Conservation (phyloP, 805 yeast species). For the Nakazawaea wickerhamii region DNA sequence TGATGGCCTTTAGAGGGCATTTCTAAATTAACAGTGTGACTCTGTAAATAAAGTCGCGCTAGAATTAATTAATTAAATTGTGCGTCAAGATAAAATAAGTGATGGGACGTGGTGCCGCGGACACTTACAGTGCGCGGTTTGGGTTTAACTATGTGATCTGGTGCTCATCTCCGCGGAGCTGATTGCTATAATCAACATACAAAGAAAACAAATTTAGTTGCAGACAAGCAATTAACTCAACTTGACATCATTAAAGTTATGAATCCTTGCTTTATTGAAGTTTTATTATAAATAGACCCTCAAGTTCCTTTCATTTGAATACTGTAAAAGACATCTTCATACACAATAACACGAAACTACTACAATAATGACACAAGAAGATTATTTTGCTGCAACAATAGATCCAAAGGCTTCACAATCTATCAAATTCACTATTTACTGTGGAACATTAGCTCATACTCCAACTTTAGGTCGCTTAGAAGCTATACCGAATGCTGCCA, state of each 20-base stretch:
- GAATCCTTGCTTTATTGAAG: background rate
- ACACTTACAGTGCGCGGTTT: background rate
- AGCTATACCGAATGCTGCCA: conserved; percentile 45
- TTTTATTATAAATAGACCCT: background rate
- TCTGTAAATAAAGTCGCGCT: too few relatives aligned
- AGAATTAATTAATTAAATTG: too few relatives aligned
- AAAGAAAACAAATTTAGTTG: background rate
- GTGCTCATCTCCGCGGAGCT: conserved; percentile 7
- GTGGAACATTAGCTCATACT: conserved; percentile 72
- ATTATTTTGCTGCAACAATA: conserved; percentile 2
- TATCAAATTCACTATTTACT: conserved; percentile 37
- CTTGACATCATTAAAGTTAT: background rate
- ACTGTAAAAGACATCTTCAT: background rate
- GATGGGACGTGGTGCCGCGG: background rate
- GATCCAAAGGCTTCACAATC: conserved; percentile 6
- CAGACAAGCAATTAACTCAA: background rate
- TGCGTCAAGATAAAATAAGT: background rate
- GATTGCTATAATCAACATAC: background rate
- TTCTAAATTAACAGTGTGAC: too few relatives aligned
- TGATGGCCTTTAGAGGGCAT: too few relatives aligned
- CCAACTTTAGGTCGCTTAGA: conserved; percentile 55
- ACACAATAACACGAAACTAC: background rate
- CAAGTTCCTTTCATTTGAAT: background rate
- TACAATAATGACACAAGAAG: conserved; percentile 12
- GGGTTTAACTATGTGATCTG: background rate